Percentiles rank a stretch among this genome's conserved stretches.
phyloP scores from a whole-genome alignment of 2,329 filamentous ascomycete genomes.

The Westerdykella ornata region DNA sequence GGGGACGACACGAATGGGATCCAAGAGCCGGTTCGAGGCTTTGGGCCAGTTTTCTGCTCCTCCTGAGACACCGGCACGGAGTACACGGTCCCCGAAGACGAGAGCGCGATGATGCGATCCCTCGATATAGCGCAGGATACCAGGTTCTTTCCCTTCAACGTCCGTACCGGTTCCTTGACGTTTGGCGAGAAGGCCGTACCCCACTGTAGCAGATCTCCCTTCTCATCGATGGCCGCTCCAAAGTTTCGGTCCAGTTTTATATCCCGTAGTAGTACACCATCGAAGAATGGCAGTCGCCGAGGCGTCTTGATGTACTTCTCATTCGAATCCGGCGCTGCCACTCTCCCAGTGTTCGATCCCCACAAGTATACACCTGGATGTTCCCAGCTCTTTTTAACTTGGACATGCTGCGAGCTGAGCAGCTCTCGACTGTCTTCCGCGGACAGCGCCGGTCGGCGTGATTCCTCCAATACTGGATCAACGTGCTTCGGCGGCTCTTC shows the following conservation, averaged over 20 bases:
- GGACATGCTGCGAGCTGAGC: conserved; percentile 78
- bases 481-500: conserved; percentile 43
- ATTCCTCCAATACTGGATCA: conserved; percentile 58
- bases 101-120: conserved; percentile 76
- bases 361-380: conserved; percentile 88
- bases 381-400: conserved; percentile 74
- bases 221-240: conserved; percentile 79
- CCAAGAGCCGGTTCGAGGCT: conserved; percentile 62
- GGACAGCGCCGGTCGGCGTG: conserved; percentile 49
- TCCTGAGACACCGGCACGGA: conserved; percentile 70
- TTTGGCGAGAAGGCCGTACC: conserved; percentile 66
- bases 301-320: conserved; percentile 75
- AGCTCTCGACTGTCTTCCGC: conserved; percentile 68
- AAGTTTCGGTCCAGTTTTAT: conserved; percentile 77
- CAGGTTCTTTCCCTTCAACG: conserved; percentile 75
- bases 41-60: conserved; percentile 62
- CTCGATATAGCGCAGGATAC: conserved; percentile 67
- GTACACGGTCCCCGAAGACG: conserved; percentile 69
- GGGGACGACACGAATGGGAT: conserved; percentile 64
- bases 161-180: conserved; percentile 58
- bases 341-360: conserved; percentile 79
- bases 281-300: conserved; percentile 70
- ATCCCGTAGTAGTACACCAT: conserved; percentile 76
- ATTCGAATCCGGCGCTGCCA: conserved; percentile 76
- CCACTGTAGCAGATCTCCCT: conserved; percentile 89